A percentile compares a stretch with the other conserved stretches of the same genome.
Evolutionary conservation across 306 rosid species (phyloP).

Genomic region (Cucurbita moschata): DNA sequence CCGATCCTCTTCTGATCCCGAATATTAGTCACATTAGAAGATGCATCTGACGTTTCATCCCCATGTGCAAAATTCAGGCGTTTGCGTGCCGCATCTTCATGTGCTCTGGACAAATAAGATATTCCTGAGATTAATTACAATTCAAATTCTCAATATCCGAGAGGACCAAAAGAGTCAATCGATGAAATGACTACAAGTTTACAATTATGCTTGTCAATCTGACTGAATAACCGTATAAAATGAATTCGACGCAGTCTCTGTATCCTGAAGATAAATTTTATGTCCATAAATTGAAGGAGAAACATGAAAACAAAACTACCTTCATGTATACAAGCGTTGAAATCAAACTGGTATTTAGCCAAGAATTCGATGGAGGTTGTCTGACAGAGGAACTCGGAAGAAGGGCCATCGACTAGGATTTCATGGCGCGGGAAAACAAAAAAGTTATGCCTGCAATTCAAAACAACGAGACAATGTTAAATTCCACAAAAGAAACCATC

Average conservation of each 20-base stretch:
- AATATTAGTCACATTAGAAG: conserved; percentile 22
- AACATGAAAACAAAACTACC: conserved; percentile 33
- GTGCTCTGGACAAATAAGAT: conserved; percentile 88
- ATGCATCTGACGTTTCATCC: conserved; percentile 23
- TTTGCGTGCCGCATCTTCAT: conserved; percentile 54
- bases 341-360: conserved; percentile 85
- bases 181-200: not conserved
- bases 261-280: not conserved
- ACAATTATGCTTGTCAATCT: not conserved
- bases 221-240: not conserved
- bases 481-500: not conserved
- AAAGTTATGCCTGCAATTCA: conserved; percentile 57
- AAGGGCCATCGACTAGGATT: conserved; percentile 29
- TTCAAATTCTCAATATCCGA: conserved; percentile 36
- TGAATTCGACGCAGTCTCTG: not conserved
- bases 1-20: conserved; percentile 22
- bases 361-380: conserved; percentile 75
- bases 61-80: conserved; percentile 24
- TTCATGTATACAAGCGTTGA: conserved; percentile 71
- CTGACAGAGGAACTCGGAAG: conserved; percentile 78
- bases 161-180: not conserved
- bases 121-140: conserved; percentile 76
- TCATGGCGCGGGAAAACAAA: conserved; percentile 80
- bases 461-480: not conserved
- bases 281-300: not conserved